These are phyloP conservation scores for Beauveria scarabaeidicola DNA, from an alignment of 2,329 filamentous ascomycete species.

Conservation along the genomic window DNA sequence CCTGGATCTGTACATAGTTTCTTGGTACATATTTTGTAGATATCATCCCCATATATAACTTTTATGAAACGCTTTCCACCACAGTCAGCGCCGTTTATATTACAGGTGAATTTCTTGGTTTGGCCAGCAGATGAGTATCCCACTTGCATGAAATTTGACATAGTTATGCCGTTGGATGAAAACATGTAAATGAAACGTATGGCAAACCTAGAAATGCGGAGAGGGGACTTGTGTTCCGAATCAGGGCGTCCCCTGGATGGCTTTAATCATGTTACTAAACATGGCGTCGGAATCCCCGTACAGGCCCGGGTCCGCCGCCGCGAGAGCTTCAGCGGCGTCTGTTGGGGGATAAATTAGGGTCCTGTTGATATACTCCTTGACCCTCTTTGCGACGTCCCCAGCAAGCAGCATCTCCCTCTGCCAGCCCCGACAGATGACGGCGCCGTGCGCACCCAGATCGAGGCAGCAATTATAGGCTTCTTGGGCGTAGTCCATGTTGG, in stretches of 20 bases:
- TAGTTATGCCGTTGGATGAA: neutral
- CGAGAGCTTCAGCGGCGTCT: slow-evolving; percentile 17
- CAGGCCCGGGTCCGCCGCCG: slow-evolving; percentile 16
- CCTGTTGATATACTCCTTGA: slow-evolving; percentile 27
- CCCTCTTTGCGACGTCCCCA: slow-evolving; percentile 22
- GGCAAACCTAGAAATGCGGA: neutral
- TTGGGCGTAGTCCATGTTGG: slow-evolving; percentile 22
- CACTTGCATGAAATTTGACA: too few species aligned
- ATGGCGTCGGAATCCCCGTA: slow-evolving; percentile 8
- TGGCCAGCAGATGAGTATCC: too few species aligned
- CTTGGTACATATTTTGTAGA: neutral
- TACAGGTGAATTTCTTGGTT: too few species aligned
- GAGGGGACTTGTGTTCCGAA: neutral
- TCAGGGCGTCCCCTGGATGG: neutral
- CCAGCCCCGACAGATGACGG: slow-evolving; percentile 24
- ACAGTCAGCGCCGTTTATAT: too few species aligned
- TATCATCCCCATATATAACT: neutral
- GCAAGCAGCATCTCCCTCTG: slow-evolving; percentile 20
- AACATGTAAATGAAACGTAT: neutral
- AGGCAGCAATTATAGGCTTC: slow-evolving; percentile 24
- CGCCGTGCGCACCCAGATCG: slow-evolving; percentile 26
- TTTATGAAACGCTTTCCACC: neutral
- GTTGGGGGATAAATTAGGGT: slow-evolving; percentile 26
- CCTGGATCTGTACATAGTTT: neutral
- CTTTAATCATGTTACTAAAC: neutral